These are phyloP conservation scores for Toxoplasma gondii DNA, from an alignment of 169 alveolate genomes.

Conservation along the genomic window DNA sequence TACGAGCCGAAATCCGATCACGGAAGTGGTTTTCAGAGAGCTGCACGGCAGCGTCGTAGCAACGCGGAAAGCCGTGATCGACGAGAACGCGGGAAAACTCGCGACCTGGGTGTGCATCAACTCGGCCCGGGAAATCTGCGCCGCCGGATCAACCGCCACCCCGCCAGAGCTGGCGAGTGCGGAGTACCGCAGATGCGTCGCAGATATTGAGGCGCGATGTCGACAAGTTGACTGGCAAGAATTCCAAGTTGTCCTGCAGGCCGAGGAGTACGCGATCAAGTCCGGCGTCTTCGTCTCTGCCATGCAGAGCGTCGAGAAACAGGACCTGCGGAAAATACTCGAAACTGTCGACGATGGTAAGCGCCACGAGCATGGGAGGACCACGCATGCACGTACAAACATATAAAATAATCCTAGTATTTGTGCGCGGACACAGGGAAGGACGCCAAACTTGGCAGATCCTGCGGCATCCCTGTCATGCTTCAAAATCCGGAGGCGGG, in stretches of 20 bases:
- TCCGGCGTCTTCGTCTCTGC: constrained; percentile 1
- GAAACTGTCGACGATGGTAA: not conserved
- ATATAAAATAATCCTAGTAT: too few relatives aligned
- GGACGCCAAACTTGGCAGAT: too few relatives aligned
- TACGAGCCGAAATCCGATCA: not conserved
- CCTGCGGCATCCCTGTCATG: too few relatives aligned
- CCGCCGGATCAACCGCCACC: not conserved
- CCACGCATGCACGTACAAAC: too few relatives aligned
- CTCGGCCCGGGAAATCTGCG: constrained; percentile 1
- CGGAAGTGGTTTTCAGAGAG: not conserved
- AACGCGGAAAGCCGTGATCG: not conserved
- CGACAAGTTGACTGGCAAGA: not conserved
- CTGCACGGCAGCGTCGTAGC: not conserved
- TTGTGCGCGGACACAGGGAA: too few relatives aligned
- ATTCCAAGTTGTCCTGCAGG: not conserved
- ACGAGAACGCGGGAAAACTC: not conserved
- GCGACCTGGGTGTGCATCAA: not conserved
- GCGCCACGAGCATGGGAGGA: not conserved
- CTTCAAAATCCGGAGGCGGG: too few relatives aligned
- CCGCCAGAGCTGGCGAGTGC: not conserved
- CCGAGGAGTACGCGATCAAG: not conserved
- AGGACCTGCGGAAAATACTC: not conserved
- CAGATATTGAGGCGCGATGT: not conserved
- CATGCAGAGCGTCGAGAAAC: not conserved
- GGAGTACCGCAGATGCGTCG: not conserved